Conservation (phyloP, 805 yeast species). For the Candida anglica region DNA sequence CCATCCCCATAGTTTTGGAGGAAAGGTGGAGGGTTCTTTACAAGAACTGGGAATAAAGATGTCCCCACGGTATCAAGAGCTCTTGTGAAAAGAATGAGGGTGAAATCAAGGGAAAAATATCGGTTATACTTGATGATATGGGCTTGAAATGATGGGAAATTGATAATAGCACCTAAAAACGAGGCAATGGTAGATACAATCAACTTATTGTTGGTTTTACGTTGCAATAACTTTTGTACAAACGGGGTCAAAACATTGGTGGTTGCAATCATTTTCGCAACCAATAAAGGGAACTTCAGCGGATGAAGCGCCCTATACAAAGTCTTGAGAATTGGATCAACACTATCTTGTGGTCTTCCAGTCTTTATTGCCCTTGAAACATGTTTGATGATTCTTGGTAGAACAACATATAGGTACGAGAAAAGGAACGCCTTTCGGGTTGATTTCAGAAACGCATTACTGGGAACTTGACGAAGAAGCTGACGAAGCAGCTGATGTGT, state of each 20-base stretch:
- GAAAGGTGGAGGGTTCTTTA: too few species aligned
- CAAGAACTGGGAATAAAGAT: slow-evolving; percentile 11
- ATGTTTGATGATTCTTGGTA: slow-evolving; percentile 17
- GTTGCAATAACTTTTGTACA: slow-evolving; percentile 3
- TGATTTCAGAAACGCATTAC: slow-evolving; percentile 2
- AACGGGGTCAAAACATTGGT: slow-evolving; percentile 16
- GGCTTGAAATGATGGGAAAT: slow-evolving; percentile 30
- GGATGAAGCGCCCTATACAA: slow-evolving; percentile 16
- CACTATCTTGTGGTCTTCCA: slow-evolving; percentile 4
- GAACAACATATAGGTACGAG: slow-evolving; percentile 21
- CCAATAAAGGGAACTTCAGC: slow-evolving; percentile 22
- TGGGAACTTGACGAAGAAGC: background rate
- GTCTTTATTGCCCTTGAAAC: slow-evolving; percentile 6
- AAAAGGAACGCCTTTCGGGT: slow-evolving; percentile 18
- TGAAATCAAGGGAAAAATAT: slow-evolving; percentile 31
- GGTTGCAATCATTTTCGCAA: slow-evolving; percentile 18
- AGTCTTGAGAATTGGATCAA: slow-evolving; percentile 8
- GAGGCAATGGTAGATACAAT: slow-evolving; percentile 18
- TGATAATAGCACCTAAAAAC: slow-evolving; percentile 21
- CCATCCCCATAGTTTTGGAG: slow-evolving; percentile 20
- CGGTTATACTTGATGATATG: slow-evolving; percentile 25
- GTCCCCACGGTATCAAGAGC: slow-evolving; percentile 31
- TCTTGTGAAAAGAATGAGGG: slow-evolving; percentile 31
- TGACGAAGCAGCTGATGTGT: background rate
- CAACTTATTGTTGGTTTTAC: slow-evolving; percentile 1